phyloP scores from a whole-genome alignment of 208 protist genomes.

The Wallacemonas sp. region DNA sequence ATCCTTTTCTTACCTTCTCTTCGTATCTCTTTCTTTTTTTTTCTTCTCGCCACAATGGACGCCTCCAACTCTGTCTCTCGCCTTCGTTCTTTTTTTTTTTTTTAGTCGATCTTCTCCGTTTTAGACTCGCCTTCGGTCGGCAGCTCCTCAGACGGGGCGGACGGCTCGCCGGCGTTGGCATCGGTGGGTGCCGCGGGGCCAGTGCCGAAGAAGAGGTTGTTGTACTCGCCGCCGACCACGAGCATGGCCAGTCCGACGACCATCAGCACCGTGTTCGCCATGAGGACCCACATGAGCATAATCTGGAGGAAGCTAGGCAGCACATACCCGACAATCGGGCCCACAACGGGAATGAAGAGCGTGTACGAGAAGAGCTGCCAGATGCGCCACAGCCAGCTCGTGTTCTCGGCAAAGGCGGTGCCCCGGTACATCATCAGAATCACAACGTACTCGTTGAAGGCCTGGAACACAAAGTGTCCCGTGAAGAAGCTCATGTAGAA shows the following conservation, averaged over 20 bases:
- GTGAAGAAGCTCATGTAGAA: conserved; percentile 44
- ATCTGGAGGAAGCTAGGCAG: conserved; percentile 45
- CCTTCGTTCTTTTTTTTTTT: conserved; percentile 3
- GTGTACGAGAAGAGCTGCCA: conserved; percentile 38
- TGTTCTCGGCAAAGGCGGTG: conserved; percentile 27
- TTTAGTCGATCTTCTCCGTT: conserved; percentile 24
- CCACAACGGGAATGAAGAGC: conserved; percentile 30
- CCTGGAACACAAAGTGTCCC: conserved; percentile 49
- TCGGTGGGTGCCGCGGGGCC: no score
- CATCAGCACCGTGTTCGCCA: conserved; percentile 26
- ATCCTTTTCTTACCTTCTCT: no score
- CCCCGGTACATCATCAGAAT: conserved; percentile 32
- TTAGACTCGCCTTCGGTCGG: conserved; percentile 3
- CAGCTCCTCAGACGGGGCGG: conserved; percentile 10
- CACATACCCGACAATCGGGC: conserved; percentile 29
- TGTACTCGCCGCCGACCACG: conserved; percentile 14
- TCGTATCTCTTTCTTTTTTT: no score
- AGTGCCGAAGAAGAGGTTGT: conserved; percentile 15
- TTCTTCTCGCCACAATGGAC: no score
- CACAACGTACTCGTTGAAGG: conserved; percentile 40
- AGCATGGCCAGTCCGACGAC: conserved; percentile 24
- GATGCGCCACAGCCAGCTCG: conserved; percentile 24
- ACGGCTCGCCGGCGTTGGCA: neutral
- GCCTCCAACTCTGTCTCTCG: no score
- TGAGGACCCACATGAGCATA: conserved; percentile 20